Conservation (phyloP, 2,329 filamentous ascomycete species). For the Microsporum ferrugineum region DNA sequence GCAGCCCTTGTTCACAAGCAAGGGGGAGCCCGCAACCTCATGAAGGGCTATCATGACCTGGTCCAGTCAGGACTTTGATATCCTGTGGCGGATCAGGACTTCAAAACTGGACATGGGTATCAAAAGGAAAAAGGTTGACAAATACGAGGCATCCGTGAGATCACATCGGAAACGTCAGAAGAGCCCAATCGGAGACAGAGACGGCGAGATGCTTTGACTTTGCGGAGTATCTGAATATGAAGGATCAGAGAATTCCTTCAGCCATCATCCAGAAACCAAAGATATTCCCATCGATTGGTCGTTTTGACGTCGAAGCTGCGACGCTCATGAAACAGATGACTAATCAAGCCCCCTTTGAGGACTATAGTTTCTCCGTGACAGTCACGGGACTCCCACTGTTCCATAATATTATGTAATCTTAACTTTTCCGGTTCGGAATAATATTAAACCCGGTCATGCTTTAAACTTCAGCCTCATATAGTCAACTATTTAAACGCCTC, state of each 20-base stretch:
- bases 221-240: not conserved
- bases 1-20: not conserved
- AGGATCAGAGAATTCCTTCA: not conserved
- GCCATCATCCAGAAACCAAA: not conserved
- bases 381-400: no score
- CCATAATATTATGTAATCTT: no score
- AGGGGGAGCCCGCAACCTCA: not conserved
- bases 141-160: not conserved
- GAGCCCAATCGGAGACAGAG: not conserved
- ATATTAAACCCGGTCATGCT: no score
- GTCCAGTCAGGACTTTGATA: not conserved
- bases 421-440: no score
- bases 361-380: no score
- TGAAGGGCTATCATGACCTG: not conserved
- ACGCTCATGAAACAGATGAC: not conserved
- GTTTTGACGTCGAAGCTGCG: not conserved
- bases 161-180: not conserved
- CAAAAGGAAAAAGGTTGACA: not conserved
- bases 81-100: not conserved
- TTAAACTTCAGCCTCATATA: no score
- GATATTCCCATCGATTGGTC: not conserved
- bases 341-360: not conserved
- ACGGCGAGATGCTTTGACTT: not conserved
- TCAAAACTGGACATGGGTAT: not conserved
- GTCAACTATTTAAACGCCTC: no score